Percentiles rank a stretch among this genome's conserved stretches.
phyloP scores from a whole-genome alignment of 345 rosid species.

The Salix brachista region DNA sequence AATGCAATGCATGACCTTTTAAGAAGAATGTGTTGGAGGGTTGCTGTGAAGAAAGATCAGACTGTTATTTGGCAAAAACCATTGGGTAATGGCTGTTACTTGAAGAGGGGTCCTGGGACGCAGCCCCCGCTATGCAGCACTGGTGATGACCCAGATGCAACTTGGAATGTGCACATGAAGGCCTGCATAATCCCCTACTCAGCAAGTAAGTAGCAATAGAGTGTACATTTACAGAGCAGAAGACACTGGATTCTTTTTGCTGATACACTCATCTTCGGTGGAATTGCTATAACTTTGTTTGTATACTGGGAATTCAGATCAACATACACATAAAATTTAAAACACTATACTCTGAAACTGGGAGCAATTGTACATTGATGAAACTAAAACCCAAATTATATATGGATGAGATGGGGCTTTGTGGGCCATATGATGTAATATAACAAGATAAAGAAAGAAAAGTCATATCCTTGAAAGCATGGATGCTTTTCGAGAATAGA shows the following conservation, averaged over 20 bases:
- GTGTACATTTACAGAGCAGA: not conserved
- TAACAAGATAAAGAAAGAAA: too few species aligned
- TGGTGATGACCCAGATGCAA: constrained; percentile 75
- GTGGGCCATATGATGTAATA: too few species aligned
- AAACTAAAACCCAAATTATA: too few species aligned
- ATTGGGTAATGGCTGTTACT: constrained; percentile 71
- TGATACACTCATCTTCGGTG: not conserved
- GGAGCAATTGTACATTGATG: too few species aligned
- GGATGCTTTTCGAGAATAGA: too few species aligned
- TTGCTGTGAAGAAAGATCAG: constrained; percentile 66
- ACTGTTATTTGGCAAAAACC: constrained; percentile 96
- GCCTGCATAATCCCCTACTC: constrained; percentile 88
- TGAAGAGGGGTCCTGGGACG: constrained; percentile 61
- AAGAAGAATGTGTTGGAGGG: constrained; percentile 90
- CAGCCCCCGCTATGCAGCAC: constrained; percentile 76
- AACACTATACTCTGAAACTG: too few species aligned
- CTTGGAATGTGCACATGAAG: constrained; percentile 84
- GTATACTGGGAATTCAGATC: not conserved
- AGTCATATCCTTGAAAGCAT: too few species aligned
- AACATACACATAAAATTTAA: not conserved
- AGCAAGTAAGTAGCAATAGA: constrained; percentile 47
- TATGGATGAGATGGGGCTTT: too few species aligned
- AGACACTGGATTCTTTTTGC: not conserved
- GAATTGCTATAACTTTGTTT: too few species aligned
- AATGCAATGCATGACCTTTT: constrained; percentile 75